Conservation (phyloP, 2,329 filamentous ascomycete species). For the Fusarium sp. region DNA sequence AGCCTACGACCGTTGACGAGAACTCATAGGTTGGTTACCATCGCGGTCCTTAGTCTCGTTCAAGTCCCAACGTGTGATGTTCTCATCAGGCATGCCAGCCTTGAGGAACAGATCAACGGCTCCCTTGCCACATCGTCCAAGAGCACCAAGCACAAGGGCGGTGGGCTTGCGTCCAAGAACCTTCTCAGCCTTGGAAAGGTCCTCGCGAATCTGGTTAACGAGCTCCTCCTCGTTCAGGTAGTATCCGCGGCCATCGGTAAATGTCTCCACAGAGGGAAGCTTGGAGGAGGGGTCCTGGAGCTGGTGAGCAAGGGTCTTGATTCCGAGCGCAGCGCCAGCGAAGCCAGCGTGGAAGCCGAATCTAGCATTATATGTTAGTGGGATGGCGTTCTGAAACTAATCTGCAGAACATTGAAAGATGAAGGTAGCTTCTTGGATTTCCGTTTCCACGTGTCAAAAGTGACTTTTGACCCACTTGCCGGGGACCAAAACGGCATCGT, state of each 20-base stretch:
- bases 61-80: constrained; percentile 77
- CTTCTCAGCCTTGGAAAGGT: constrained; percentile 78
- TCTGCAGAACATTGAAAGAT: not conserved
- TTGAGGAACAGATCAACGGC: constrained; percentile 85
- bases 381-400: not conserved
- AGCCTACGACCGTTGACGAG: not conserved
- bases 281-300: constrained; percentile 77
- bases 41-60: constrained; percentile 77
- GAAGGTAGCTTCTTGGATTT: not conserved
- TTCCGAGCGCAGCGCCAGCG: constrained; percentile 78
- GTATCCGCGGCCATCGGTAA: constrained; percentile 66
- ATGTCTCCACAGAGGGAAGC: constrained; percentile 65
- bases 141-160: constrained; percentile 86
- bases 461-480: too few species aligned
- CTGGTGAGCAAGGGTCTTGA: constrained; percentile 89
- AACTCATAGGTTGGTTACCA: constrained; percentile 57
- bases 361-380: constrained; percentile 46
- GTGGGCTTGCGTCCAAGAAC: constrained; percentile 78
- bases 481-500: not conserved
- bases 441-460: too few species aligned
- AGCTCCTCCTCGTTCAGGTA: constrained; percentile 80
- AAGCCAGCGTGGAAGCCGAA: constrained; percentile 85
- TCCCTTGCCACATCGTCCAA: constrained; percentile 87
- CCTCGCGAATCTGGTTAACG: constrained; percentile 53
- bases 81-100: constrained; percentile 67